These are phyloP conservation scores for Vitis cinerea DNA, from an alignment of 164 flowering plant genomes.

Conservation along the genomic window DNA sequence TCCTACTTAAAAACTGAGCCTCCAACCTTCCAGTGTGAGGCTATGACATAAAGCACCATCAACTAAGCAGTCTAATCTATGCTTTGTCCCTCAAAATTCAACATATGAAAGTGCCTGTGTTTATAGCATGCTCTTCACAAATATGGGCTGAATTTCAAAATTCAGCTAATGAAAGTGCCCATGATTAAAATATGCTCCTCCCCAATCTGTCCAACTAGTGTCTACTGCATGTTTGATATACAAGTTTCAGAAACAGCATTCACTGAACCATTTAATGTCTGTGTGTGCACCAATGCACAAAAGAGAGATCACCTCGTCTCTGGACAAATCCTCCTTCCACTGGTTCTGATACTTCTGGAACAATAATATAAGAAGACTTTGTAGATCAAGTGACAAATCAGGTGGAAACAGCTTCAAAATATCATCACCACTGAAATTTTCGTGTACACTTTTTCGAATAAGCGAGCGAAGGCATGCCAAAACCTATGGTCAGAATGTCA, in stretches of 20 bases:
- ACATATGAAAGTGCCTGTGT: too few relatives aligned
- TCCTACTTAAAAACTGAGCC: too few relatives aligned
- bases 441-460: slow-evolving; percentile 43
- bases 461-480: slow-evolving; percentile 63
- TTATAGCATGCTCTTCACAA: too few relatives aligned
- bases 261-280: too few relatives aligned
- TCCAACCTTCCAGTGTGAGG: too few relatives aligned
- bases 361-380: slow-evolving; percentile 30
- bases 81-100: not conserved
- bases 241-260: not conserved
- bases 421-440: slow-evolving; percentile 28
- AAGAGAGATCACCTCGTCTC: slow-evolving; percentile 31
- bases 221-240: not conserved
- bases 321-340: slow-evolving; percentile 51
- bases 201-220: too few relatives aligned
- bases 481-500: slow-evolving; percentile 26
- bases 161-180: not conserved
- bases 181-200: too few relatives aligned
- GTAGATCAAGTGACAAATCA: slow-evolving; percentile 41
- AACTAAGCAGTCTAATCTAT: not conserved
- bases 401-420: slow-evolving; percentile 51
- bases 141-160: not conserved
- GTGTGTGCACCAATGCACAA: not conserved
- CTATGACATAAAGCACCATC: too few relatives aligned
- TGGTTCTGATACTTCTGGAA: slow-evolving; percentile 43